These are phyloP conservation scores for Dendrobium officinale DNA, from an alignment of 106 monocot species.

Conservation along the genomic window DNA sequence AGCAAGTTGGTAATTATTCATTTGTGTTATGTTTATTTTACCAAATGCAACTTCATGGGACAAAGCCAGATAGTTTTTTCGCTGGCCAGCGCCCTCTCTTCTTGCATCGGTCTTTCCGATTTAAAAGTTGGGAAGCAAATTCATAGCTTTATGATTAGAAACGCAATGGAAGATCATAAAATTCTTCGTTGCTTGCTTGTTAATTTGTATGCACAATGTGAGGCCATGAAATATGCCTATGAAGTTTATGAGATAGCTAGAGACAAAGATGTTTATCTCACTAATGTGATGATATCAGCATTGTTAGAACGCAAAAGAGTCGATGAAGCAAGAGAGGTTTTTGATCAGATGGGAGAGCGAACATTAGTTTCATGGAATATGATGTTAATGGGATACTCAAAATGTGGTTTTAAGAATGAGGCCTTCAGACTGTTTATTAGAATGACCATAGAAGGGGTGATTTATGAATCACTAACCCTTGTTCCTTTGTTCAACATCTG, in stretches of 20 bases:
- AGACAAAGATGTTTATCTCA: slow-evolving; percentile 9
- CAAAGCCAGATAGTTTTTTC: slow-evolving; percentile 17
- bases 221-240: slow-evolving; percentile 2
- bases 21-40: neutral
- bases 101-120: slow-evolving; percentile 3
- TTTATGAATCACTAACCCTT: neutral
- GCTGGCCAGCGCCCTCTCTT: slow-evolving; percentile 16
- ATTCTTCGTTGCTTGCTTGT: slow-evolving; percentile 19
- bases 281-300: slow-evolving; percentile 2
- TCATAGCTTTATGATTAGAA: slow-evolving; percentile 8
- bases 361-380: slow-evolving; percentile 22
- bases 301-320: neutral
- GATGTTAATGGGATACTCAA: slow-evolving; percentile 20
- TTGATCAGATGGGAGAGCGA: slow-evolving; percentile 3
- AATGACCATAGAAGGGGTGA: slow-evolving; percentile 15
- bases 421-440: slow-evolving; percentile 16
- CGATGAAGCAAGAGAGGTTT: slow-evolving; percentile 6
- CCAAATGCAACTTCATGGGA: slow-evolving; percentile 2
- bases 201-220: slow-evolving; percentile 30
- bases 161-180: neutral
- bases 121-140: slow-evolving; percentile 15
- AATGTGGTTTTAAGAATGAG: slow-evolving; percentile 16
- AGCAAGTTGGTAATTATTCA: neutral
- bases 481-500: slow-evolving; percentile 6
- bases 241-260: neutral